These are phyloP conservation scores for Globisporangium heterothallicum DNA, from an alignment of 352 stramenopile species.

Conservation along the genomic window DNA sequence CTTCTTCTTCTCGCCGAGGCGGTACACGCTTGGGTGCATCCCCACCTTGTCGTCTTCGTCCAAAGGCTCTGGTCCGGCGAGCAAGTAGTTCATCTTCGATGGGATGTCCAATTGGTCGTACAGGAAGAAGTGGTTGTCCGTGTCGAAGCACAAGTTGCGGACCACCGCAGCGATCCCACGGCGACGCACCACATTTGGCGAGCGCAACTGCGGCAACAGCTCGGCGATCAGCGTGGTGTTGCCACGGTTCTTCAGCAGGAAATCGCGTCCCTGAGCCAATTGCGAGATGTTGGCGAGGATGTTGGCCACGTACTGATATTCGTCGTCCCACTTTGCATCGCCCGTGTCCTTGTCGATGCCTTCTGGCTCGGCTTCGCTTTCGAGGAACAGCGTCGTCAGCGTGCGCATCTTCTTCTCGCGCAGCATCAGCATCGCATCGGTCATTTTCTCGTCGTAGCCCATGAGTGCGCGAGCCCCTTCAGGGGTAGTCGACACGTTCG, in stretches of 20 bases:
- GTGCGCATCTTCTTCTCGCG: conserved; percentile 80
- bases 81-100: conserved; percentile 69
- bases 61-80: conserved; percentile 68
- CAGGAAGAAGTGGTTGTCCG: conserved; percentile 85
- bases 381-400: conserved; percentile 64
- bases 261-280: conserved; percentile 69
- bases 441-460: conserved; percentile 45
- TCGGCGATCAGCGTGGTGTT: conserved; percentile 57
- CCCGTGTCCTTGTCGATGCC: conserved; percentile 59
- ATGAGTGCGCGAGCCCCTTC: conserved; percentile 65
- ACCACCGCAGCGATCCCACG: conserved; percentile 59
- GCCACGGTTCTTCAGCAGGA: conserved; percentile 69
- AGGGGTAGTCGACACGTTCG: conserved; percentile 72
- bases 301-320: conserved; percentile 86
- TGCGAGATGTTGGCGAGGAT: conserved; percentile 84
- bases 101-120: conserved; percentile 83
- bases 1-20: conserved; percentile 77
- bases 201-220: conserved; percentile 73
- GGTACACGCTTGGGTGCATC: conserved; percentile 75
- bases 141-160: conserved; percentile 86
- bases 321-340: conserved; percentile 83
- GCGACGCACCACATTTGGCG: conserved; percentile 75
- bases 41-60: conserved; percentile 76
- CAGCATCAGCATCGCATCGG: conserved; percentile 38
- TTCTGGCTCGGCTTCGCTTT: conserved; percentile 71